phyloP scores from a whole-genome alignment of 805 yeast species.

The Ogataea angusta region DNA sequence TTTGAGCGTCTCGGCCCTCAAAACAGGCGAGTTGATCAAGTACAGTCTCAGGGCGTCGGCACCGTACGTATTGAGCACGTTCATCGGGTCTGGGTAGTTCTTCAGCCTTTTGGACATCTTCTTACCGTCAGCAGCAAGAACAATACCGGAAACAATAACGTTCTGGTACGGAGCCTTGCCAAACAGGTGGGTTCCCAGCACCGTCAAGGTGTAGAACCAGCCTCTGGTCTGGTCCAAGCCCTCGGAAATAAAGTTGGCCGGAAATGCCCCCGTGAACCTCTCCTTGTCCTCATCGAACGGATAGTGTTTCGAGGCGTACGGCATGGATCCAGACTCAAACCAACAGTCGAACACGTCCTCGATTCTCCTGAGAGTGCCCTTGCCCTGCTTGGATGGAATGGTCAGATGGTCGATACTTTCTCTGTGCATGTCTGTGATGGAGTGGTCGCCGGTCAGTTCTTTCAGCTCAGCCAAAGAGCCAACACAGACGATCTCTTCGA shows the following conservation, averaged over 20 bases:
- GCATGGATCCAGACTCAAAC: slow-evolving; percentile 99
- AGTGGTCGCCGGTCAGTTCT: slow-evolving; percentile 75
- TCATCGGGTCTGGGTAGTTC: slow-evolving; percentile 93
- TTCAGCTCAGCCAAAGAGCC: slow-evolving; percentile 88
- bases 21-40: slow-evolving; percentile 94
- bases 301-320: slow-evolving; percentile 93
- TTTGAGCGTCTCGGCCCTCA: slow-evolving; percentile 93
- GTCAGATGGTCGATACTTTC: slow-evolving; percentile 88
- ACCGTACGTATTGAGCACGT: slow-evolving; percentile 83
- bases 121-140: slow-evolving; percentile 96
- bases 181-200: slow-evolving; percentile 92
- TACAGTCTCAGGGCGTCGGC: slow-evolving; percentile 97
- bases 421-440: slow-evolving; percentile 90
- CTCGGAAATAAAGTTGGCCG: slow-evolving; percentile 97
- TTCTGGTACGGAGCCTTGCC: slow-evolving; percentile 91
- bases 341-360: slow-evolving; percentile 99
- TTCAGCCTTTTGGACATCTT: slow-evolving; percentile 98
- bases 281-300: slow-evolving; percentile 87
- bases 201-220: slow-evolving; percentile 97
- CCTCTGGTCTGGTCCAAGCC: slow-evolving; percentile 99
- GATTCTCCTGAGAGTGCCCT: slow-evolving; percentile 81
- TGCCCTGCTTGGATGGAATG: slow-evolving; percentile 88
- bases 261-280: slow-evolving; percentile 70
- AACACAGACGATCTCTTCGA: slow-evolving; percentile 86
- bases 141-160: slow-evolving; percentile 94